A percentile compares a stretch with the other conserved stretches of the same genome.
phyloP scores from a whole-genome alignment of 331 rosid species.

The Spiraea crenata region DNA sequence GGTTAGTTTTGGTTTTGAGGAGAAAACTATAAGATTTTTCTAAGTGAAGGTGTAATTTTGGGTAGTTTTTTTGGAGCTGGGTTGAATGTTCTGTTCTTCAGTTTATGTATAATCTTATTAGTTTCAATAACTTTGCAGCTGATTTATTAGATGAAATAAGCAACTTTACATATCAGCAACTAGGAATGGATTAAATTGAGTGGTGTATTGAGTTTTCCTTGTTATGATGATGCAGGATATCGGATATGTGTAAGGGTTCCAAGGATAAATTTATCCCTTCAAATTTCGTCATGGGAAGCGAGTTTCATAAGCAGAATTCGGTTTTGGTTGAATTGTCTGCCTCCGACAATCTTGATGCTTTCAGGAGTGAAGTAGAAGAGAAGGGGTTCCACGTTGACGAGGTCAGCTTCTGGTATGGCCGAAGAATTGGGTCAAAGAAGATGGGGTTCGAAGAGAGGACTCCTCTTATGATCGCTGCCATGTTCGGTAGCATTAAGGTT shows the following conservation, averaged over 20 bases:
- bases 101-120: conserved; percentile 2
- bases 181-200: not conserved
- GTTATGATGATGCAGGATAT: conserved; percentile 48
- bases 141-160: not conserved
- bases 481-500: conserved; percentile 74
- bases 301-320: conserved; percentile 53
- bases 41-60: not conserved
- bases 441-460: conserved; percentile 90
- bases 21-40: not conserved
- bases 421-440: conserved; percentile 85
- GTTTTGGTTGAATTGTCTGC: conserved; percentile 87
- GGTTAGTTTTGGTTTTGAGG: not conserved
- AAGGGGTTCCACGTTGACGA: conserved; percentile 56
- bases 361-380: conserved; percentile 62
- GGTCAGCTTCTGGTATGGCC: conserved; percentile 79
- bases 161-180: not conserved
- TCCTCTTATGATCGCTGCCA: conserved; percentile 88
- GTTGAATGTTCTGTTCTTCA: not conserved
- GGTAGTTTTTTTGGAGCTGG: not conserved
- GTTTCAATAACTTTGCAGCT: not conserved
- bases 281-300: conserved; percentile 54
- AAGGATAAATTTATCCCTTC: conserved; percentile 50
- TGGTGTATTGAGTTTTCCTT: conserved; percentile 23
- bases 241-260: conserved; percentile 72
- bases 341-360: conserved; percentile 68